Base-by-base conservation (phyloP, 176 grass and related monocot genomes). In the Saccharum officinarum region DNA sequence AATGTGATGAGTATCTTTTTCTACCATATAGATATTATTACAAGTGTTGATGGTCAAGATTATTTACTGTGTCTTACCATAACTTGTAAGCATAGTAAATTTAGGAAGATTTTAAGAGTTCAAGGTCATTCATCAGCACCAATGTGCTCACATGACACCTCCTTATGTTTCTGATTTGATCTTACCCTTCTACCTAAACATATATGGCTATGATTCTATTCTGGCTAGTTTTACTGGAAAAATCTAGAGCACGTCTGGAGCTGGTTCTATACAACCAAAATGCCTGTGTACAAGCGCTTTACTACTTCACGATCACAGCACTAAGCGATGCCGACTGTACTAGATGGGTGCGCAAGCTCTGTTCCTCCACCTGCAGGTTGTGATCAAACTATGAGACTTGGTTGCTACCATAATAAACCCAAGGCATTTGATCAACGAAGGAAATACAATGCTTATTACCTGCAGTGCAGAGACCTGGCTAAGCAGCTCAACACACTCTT, bases 331-430 rank as follows among this genome's bases (percentile, higher is more conserved):
- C 64, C 3, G 65, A 65, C 79, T 91, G 92, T 33, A 89, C 69
- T 59, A 94, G 30, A 84, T 94, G 92, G 77, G 80, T 89, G 17
- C 61, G 85, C 67, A 94, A 69, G 75, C 92, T 94, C 59, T 94
- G 83, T 49, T 94, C 92, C 65, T 91, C 14, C 4, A 84, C 81
- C 92, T 94, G 71, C 64, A 54, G 2, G 59, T 85, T 28, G 18
- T 62, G 0, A 44, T 61, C 5, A 42, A 82, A 30, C 28, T 59
- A 47, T 10, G n/a, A 80, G 28, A 13, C 70, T 73, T 15, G 5
- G 11, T 62, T n/a, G 45, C 6, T 71, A 39, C 3, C 7, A 67
- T 25, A 42, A 25, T 17, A 3, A 31, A 23, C 3, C 0, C 15
- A 39, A 26, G 10, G 23, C 4, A 16, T 31, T 30, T 17, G 15